These are phyloP conservation scores for Plenodomus lindquistii DNA, from an alignment of 2,329 filamentous ascomycete species.

Conservation along the genomic window DNA sequence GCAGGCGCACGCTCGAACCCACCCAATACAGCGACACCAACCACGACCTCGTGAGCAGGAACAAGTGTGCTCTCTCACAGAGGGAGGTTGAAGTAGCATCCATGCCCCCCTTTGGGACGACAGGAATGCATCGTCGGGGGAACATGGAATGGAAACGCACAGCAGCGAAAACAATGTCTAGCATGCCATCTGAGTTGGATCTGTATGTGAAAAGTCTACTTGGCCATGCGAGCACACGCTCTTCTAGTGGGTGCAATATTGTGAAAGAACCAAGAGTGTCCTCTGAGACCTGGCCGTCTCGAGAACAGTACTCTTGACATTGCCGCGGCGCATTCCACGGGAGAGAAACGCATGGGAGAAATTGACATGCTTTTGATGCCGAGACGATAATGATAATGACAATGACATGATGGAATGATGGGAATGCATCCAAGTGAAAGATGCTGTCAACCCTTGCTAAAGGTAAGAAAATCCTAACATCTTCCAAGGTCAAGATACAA, in stretches of 20 bases:
- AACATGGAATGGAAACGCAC: conserved; percentile 5
- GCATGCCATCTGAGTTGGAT: too few species aligned
- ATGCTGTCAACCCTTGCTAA: neutral
- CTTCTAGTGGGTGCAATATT: too few species aligned
- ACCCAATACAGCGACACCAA: conserved; percentile 14
- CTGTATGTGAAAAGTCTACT: too few species aligned
- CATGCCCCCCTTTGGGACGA: conserved; percentile 1
- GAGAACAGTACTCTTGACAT: too few species aligned
- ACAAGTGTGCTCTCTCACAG: conserved; percentile 8
- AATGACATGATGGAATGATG: neutral
- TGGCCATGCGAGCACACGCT: too few species aligned
- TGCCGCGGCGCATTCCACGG: too few species aligned
- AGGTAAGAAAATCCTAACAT: too few species aligned
- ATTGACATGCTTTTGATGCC: neutral
- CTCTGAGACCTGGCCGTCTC: too few species aligned
- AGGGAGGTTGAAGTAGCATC: neutral
- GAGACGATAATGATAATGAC: neutral
- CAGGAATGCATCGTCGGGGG: conserved; percentile 15
- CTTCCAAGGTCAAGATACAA: too few species aligned
- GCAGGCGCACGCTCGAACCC: conserved; percentile 25
- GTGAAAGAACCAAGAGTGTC: too few species aligned
- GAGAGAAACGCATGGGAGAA: neutral
- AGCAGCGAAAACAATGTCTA: neutral
- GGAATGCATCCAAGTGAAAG: neutral
- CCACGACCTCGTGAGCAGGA: conserved; percentile 12